A percentile compares a stretch with the other conserved stretches of the same genome.
phyloP scores from a whole-genome alignment of 129 eudicot species.

The Ambrosia trifida region DNA sequence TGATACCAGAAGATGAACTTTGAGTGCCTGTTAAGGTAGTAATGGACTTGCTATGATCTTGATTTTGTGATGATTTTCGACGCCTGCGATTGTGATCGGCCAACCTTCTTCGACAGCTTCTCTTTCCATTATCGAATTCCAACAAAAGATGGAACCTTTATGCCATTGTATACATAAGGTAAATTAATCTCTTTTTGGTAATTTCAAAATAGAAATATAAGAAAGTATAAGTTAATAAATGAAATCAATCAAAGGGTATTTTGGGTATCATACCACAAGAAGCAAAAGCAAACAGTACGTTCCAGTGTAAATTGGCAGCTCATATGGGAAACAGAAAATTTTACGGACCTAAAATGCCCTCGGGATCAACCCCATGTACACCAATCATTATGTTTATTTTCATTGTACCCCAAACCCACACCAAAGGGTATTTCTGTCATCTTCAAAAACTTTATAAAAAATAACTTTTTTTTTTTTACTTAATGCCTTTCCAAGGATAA shows the following conservation, averaged over 20 bases:
- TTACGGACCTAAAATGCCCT: constrained; percentile 89
- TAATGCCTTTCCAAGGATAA: too few relatives aligned
- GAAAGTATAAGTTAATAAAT: constrained; percentile 18
- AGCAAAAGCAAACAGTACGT: constrained; percentile 58
- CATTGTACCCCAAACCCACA: constrained; percentile 27
- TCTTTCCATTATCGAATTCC: constrained; percentile 91
- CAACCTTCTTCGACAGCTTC: constrained; percentile 92
- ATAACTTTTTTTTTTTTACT: background rate
- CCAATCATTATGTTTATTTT: constrained; percentile 45
- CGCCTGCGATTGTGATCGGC: constrained; percentile 97
- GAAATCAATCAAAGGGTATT: constrained; percentile 30
- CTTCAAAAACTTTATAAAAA: background rate
- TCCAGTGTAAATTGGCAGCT: constrained; percentile 36
- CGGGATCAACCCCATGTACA: constrained; percentile 78
- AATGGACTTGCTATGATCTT: constrained; percentile 47
- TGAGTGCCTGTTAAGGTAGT: constrained; percentile 29
- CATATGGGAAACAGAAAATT: constrained; percentile 45
- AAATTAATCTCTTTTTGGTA: background rate
- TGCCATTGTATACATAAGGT: background rate
- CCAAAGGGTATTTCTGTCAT: constrained; percentile 50
- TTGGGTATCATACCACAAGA: constrained; percentile 46
- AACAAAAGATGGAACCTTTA: constrained; percentile 79
- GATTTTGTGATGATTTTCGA: constrained; percentile 64
- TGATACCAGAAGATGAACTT: constrained; percentile 59
- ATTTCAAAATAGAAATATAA: background rate